Evolutionary conservation across 345 rosid species (phyloP).

Genomic region (Pseudoturritis turrita): DNA sequence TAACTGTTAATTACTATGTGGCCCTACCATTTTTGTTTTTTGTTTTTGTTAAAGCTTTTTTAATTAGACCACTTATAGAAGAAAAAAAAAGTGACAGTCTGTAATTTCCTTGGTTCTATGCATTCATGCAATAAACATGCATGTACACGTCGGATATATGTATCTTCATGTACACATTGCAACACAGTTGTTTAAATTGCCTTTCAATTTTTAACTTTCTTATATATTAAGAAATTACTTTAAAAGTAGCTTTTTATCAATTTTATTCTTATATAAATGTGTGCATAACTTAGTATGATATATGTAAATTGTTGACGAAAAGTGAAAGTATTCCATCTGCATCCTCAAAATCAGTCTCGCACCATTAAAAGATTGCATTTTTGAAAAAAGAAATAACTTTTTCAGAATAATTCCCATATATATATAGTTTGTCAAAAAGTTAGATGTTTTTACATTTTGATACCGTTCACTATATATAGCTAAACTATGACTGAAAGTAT

Average conservation of each 20-base stretch:
- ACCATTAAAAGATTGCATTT: no score
- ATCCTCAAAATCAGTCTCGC: not conserved
- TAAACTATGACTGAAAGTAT: no score
- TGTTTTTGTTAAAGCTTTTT: not conserved
- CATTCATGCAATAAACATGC: constrained; percentile 3
- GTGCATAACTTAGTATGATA: not conserved
- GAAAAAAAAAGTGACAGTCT: not conserved
- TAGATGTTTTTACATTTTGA: no score
- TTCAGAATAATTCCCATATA: no score
- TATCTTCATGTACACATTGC: not conserved
- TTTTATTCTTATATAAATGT: not conserved
- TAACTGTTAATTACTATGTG: not conserved
- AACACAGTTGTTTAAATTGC: not conserved
- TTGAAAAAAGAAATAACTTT: no score
- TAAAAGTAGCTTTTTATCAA: not conserved
- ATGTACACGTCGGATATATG: not conserved
- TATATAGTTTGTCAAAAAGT: no score
- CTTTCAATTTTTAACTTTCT: not conserved
- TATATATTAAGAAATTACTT: not conserved
- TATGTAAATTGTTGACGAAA: not conserved
- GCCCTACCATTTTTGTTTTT: not conserved
- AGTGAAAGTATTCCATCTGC: not conserved
- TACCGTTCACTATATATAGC: no score
- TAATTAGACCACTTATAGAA: not conserved
- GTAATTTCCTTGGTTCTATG: not conserved